Base-by-base conservation (phyloP, 805 yeast genomes). In the Priceomyces haplophilus region DNA sequence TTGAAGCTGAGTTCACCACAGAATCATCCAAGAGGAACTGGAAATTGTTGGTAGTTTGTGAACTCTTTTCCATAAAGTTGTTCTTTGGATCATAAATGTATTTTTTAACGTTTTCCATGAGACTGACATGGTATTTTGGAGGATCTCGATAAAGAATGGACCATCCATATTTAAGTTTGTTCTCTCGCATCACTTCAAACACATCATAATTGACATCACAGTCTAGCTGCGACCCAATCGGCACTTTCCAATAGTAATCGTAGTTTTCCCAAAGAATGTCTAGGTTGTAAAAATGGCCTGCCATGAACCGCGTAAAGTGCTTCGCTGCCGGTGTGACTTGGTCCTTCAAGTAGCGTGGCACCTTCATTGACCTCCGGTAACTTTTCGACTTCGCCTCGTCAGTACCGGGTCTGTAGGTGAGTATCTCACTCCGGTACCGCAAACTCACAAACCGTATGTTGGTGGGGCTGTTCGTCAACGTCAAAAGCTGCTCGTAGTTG, bases 311-410 rank as follows among this genome's bases (percentile, higher is more conserved):
- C 29, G 60, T 50, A 47, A 56, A 48, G 40, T 51, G 59, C 13
- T 56, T 44, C 37, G 49, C 51, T 13, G 48, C 46, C 32, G 45
- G 49, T 7, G 48, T 41, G 20, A 49, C 51, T 19, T 54, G 53
- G 21, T 72, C 70, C 43, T 65, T 64, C 51, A 73, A 56, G 7
- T 47, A 42, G 19, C 39, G 47, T 16, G 58, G 47, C 4, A 44
- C 27, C 11, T 50, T 48, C 52, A 67, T 42, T 15, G 54, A 47
- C 11, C 48, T 45, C 49, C 65, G 48, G 8, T 51, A 47, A n/a
- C 49, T 42, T 10, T 56, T 51, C 38, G 74, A 72, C 36, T 47
- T 53, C 12, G 51, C 45, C 31, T 41, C 42, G 46, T 53, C 55
- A 7, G 49, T 52, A 44, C 46, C 46, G 11, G 42, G 51, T 7